Conservation (phyloP, 2,329 filamentous ascomycete species). For the Fusarium palustre region DNA sequence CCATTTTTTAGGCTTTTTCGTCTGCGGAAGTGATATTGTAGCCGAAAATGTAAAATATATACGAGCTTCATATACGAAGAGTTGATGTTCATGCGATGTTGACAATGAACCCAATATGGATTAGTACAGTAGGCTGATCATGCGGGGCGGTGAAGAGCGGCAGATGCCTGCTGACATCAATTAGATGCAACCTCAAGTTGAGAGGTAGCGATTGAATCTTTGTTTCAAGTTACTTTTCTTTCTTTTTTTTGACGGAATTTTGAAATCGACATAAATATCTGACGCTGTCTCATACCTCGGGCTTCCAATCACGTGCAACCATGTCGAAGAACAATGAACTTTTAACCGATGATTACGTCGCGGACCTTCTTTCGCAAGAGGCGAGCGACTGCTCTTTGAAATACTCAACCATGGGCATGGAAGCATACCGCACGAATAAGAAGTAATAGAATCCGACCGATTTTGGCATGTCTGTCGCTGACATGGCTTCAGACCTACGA, state of each 20-base stretch:
- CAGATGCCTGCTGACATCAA: conserved; percentile 39
- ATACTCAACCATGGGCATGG: conserved; percentile 79
- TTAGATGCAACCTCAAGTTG: conserved; percentile 3
- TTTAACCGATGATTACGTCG: conserved; percentile 82
- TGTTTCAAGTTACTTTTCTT: conserved; percentile 7
- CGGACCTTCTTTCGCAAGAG: conserved; percentile 81
- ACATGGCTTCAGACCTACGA: conserved; percentile 64
- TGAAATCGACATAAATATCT: conserved; percentile 1
- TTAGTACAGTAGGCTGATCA: conserved; percentile 38
- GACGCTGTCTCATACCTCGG: conserved; percentile 1
- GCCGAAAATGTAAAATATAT: not conserved
- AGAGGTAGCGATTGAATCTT: not conserved
- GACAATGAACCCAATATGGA: conserved; percentile 53
- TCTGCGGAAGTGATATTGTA: not conserved
- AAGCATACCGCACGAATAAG: conserved; percentile 67
- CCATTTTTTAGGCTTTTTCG: conserved; percentile 45
- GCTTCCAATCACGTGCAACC: not conserved
- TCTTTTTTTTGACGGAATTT: conserved; percentile 19
- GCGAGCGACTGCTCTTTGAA: conserved; percentile 78
- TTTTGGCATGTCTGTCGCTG: conserved; percentile 31
- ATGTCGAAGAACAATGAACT: conserved; percentile 63
- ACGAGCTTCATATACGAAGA: not conserved
- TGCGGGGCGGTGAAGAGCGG: conserved; percentile 38
- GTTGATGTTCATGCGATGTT: conserved; percentile 50
- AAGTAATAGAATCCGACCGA: conserved; percentile 55